Evolutionary conservation across 352 stramenopile genomes (phyloP).

Genomic region (Albugo laibachii): DNA sequence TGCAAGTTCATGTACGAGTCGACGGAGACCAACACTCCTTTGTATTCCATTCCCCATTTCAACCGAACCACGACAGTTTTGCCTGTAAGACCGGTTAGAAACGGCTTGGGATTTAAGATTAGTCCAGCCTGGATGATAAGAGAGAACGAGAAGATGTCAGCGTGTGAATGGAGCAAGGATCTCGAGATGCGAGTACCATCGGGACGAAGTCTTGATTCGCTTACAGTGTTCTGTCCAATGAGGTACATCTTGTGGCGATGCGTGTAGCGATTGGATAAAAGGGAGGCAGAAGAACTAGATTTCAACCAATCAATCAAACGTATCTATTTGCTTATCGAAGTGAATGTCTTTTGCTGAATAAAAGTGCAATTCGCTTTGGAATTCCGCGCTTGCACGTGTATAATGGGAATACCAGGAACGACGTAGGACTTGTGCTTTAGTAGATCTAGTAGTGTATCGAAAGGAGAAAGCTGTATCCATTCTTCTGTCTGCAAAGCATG

Average conservation of each 20-base stretch:
- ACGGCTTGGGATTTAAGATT: constrained; percentile 92
- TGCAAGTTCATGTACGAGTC: constrained; percentile 99
- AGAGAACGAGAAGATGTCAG: not conserved
- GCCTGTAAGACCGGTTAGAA: constrained; percentile 86
- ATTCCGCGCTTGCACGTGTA: constrained; percentile 65
- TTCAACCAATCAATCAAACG: constrained; percentile 3
- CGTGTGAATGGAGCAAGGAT: not conserved
- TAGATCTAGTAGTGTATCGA: constrained; percentile 55
- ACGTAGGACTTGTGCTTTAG: constrained; percentile 59
- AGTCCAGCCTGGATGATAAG: constrained; percentile 32
- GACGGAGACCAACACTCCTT: constrained; percentile 84
- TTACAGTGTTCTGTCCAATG: too few relatives aligned
- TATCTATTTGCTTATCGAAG: constrained; percentile 3
- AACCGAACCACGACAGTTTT: constrained; percentile 93
- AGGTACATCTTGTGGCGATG: too few relatives aligned
- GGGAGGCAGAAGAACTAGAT: constrained; percentile 8
- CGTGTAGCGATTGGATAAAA: too few relatives aligned
- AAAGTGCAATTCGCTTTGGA: constrained; percentile 43
- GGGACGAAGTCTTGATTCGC: too few relatives aligned
- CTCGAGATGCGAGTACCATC: not conserved
- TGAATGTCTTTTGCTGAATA: constrained; percentile 6
- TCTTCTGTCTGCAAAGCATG: constrained; percentile 45
- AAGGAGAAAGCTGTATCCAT: constrained; percentile 62
- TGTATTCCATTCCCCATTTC: constrained; percentile 99
- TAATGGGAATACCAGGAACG: constrained; percentile 59